These are phyloP conservation scores for Ophiostoma sp. DNA, from an alignment of 2,329 filamentous ascomycete species.

Conservation along the genomic window DNA sequence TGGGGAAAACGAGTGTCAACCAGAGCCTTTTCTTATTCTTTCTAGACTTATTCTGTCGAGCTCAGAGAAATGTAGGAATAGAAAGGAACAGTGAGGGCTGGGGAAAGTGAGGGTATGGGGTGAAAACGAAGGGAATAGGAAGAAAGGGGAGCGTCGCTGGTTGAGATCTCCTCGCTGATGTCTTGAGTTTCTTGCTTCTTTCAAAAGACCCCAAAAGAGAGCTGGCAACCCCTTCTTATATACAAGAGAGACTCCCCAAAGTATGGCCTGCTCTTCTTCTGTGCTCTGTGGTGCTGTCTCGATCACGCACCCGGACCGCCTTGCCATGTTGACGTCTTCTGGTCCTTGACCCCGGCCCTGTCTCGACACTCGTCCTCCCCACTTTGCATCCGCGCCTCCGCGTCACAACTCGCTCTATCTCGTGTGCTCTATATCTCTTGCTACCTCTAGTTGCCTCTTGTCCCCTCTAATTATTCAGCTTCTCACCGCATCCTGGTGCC, in stretches of 20 bases:
- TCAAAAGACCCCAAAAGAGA: neutral
- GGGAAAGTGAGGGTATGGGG: neutral
- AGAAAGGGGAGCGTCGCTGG: neutral
- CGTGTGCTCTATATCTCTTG: neutral
- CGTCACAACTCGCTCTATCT: neutral
- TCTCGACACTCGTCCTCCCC: neutral
- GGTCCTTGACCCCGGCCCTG: conserved; percentile 4
- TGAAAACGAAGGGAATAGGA: neutral
- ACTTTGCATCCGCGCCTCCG: neutral
- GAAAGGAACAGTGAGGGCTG: neutral
- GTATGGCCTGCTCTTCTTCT: neutral
- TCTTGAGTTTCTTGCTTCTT: conserved; percentile 12
- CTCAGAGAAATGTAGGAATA: neutral
- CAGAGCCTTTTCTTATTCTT: neutral
- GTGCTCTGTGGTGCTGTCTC: neutral
- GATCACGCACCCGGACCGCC: conserved; percentile 4
- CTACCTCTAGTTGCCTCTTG: neutral
- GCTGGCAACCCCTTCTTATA: neutral
- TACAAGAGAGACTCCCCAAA: neutral
- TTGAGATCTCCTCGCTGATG: conserved; percentile 1
- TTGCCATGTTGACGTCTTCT: neutral
- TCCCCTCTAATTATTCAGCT: neutral
- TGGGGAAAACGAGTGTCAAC: neutral
- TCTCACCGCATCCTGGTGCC: neutral
- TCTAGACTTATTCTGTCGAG: neutral